These are phyloP conservation scores for Chenopodium formosanum DNA, from an alignment of 148 eudicot species.

Conservation along the genomic window DNA sequence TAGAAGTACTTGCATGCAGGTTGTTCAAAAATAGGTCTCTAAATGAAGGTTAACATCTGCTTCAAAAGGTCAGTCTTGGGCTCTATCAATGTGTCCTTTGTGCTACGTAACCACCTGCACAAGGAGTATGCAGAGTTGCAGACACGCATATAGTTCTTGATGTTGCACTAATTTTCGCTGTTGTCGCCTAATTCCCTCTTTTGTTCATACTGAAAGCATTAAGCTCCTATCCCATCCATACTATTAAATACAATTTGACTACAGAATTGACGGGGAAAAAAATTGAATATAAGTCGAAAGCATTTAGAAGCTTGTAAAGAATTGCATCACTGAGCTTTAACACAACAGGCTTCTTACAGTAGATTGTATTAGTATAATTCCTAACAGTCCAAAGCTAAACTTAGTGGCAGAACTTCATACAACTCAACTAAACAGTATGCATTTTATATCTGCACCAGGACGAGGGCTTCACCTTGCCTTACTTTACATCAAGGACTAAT, in stretches of 20 bases:
- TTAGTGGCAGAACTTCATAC: background rate
- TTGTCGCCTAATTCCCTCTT: background rate
- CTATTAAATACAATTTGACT: background rate
- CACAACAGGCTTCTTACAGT: background rate
- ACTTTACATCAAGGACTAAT: background rate
- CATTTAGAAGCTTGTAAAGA: background rate
- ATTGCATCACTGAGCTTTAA: conserved; percentile 8
- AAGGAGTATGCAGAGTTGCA: too few relatives aligned
- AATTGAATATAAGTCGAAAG: background rate
- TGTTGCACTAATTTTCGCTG: too few relatives aligned
- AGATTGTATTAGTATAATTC: background rate
- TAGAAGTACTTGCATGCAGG: too few relatives aligned
- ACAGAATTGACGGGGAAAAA: background rate
- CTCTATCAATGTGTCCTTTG: too few relatives aligned
- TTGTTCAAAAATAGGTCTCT: too few relatives aligned
- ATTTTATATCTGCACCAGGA: background rate
- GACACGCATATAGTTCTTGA: too few relatives aligned
- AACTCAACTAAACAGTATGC: background rate
- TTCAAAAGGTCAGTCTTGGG: too few relatives aligned
- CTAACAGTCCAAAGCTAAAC: background rate
- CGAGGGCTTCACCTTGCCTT: background rate
- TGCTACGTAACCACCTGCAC: too few relatives aligned
- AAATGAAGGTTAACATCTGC: too few relatives aligned
- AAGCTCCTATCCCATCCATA: background rate
- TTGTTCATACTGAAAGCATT: background rate